A percentile compares a stretch with the other conserved stretches of the same genome.
These are phyloP conservation scores for Erysiphe neolycopersici DNA, from an alignment of 2,329 filamentous ascomycete genomes.

Conservation along the genomic window DNA sequence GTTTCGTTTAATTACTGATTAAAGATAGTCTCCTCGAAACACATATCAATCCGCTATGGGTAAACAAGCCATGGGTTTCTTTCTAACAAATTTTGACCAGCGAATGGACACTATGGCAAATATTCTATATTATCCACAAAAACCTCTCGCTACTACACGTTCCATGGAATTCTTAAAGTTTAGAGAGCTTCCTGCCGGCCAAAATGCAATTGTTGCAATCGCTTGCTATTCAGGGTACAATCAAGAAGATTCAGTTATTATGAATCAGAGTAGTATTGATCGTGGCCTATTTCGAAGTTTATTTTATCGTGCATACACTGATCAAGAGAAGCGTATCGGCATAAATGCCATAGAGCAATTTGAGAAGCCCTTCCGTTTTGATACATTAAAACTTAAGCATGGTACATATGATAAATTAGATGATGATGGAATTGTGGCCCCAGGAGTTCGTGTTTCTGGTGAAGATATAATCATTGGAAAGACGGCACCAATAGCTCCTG, in stretches of 20 bases:
- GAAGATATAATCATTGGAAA: constrained; percentile 99
- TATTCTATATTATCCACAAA: constrained; percentile 95
- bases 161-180: constrained; percentile 99
- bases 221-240: constrained; percentile 96
- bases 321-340: constrained; percentile 88
- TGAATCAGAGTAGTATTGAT: constrained; percentile 99
- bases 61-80: constrained; percentile 99
- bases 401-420: constrained; percentile 96
- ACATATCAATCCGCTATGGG: constrained; percentile 99
- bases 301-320: constrained; percentile 93
- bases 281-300: constrained; percentile 89
- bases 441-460: constrained; percentile 80
- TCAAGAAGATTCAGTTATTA: constrained; percentile 99
- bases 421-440: constrained; percentile 81
- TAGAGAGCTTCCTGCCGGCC: constrained; percentile 82
- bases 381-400: constrained; percentile 79
- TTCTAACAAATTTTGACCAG: constrained; percentile 85
- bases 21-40: constrained; percentile 64
- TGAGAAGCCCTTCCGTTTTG: constrained; percentile 72
- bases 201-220: constrained; percentile 97
- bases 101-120: constrained; percentile 99
- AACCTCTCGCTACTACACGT: constrained; percentile 79
- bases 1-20: constrained; percentile 13
- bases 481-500: constrained; percentile 78
- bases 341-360: constrained; percentile 83